Evolutionary conservation across 306 rosid genomes (phyloP), one percentile per base, ranked within the genome.

Genomic region (Rosa persica): DNA sequence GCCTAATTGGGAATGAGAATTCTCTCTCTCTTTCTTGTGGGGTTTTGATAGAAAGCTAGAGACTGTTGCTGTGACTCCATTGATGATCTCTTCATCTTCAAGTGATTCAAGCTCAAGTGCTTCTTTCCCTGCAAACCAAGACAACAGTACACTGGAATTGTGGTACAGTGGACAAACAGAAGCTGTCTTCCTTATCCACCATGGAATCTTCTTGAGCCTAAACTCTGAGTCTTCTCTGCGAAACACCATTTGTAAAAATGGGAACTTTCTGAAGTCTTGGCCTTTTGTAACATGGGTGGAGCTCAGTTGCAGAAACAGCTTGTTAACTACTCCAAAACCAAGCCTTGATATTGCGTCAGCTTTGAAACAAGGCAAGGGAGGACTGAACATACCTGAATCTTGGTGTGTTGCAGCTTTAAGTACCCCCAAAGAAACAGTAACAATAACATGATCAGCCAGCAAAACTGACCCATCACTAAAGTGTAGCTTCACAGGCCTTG

Each of bases 261-360:
- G 96, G 22, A 91, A 91, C 70, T 85, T 86, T 42, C 67, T 73
- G 69, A 54, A 69, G 30, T 80, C 80, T 20, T 80, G 75, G 67
- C 72, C 54, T 69, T 85, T 70, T 61, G 34, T 54, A 46, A 48
- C 73, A 65, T 61, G 48, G 52, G 36, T 71, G 10, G 86, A 83
- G 79, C 82, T 83, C 83, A 93, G 81, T 86, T 88, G 92, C 86
- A 93, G 79, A 83, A 95, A 95, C 75, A 95, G 43, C 91, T 95
- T 95, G 87, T 95, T 93, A 27, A 95, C 99, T 82, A 93, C 91
- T n/a, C 99, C 98, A 86, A 89, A 95, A 42, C 99, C 99, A 51
- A 95, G 94, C 89, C 98, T 87, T 69, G 92, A 88, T 76, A 95
- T 95, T 30, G 98, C 98, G 83, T 89, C 87, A 4, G 85, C 80